A percentile compares a stretch with the other conserved stretches of the same genome.
Evolutionary conservation across 306 rosid species (phyloP).

Genomic region (Prunus mume): DNA sequence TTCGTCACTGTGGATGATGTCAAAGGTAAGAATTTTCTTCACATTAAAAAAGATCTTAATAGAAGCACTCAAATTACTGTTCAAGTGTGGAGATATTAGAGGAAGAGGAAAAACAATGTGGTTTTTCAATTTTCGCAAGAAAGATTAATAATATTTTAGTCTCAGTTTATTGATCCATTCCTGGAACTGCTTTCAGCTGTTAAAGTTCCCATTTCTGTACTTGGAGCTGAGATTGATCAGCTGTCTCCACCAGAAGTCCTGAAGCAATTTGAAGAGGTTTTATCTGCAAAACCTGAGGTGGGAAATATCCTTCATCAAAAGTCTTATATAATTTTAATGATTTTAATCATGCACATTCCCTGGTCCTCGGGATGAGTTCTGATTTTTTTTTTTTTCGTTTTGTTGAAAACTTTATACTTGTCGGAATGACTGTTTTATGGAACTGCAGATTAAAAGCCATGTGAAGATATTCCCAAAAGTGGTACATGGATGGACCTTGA

Average conservation of each 20-base stretch:
- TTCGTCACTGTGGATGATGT: constrained; percentile 48
- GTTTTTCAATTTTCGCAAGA: neutral
- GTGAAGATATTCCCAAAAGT: constrained; percentile 62
- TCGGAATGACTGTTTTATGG: neutral
- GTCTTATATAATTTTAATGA: too few relatives aligned
- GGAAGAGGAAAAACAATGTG: neutral
- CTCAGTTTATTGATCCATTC: neutral
- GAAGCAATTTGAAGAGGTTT: constrained; percentile 37
- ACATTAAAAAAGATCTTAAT: neutral
- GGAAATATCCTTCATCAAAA: neutral
- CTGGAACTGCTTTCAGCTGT: constrained; percentile 34
- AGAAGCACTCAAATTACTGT: neutral
- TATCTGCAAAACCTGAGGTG: constrained; percentile 45
- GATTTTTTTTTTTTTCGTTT: too few relatives aligned
- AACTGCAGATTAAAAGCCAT: constrained; percentile 45
- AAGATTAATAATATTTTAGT: neutral
- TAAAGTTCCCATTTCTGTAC: constrained; percentile 43
- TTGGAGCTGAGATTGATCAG: constrained; percentile 50
- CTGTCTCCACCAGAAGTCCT: constrained; percentile 34
- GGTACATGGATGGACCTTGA: constrained; percentile 58
- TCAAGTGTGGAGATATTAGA: neutral
- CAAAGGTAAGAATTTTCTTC: constrained; percentile 38
- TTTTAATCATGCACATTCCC: neutral
- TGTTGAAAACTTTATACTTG: neutral
- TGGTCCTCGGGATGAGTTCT: neutral